Conservation (phyloP, 768 basidiomycete species). For the Suillus occidentalis region DNA sequence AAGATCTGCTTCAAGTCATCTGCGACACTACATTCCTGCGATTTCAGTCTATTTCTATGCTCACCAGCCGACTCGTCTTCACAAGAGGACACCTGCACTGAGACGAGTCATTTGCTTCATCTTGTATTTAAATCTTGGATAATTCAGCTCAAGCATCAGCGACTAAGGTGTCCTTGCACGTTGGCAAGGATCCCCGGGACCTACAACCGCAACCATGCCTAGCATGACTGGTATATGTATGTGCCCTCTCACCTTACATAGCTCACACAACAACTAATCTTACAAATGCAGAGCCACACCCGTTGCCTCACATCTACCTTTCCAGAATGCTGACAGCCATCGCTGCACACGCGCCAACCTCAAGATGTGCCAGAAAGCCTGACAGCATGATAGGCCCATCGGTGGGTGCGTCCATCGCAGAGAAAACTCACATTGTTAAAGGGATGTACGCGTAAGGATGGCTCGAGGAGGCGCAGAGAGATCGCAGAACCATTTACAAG, state of each 20-base stretch:
- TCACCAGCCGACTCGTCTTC: too few species aligned
- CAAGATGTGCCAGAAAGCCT: not conserved
- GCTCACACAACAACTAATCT: not conserved
- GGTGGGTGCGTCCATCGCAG: not conserved
- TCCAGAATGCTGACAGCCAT: not conserved
- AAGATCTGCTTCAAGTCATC: too few species aligned
- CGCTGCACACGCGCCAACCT: not conserved
- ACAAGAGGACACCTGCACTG: too few species aligned
- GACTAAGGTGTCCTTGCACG: not conserved
- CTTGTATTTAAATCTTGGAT: not conserved
- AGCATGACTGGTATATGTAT: not conserved
- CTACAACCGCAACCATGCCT: not conserved
- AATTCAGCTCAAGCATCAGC: not conserved
- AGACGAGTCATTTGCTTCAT: too few species aligned
- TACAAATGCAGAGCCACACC: not conserved
- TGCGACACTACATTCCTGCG: too few species aligned
- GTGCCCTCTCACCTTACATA: not conserved
- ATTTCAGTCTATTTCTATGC: too few species aligned
- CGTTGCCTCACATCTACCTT: not conserved
- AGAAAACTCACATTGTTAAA: not conserved
- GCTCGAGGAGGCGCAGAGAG: not conserved
- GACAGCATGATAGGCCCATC: not conserved
- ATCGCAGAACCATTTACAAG: not conserved
- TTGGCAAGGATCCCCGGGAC: not conserved
- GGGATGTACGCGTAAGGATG: not conserved